These are phyloP conservation scores for Hypoxylon perforatum DNA, from an alignment of 495 filamentous ascomycete genomes.

Conservation along the genomic window DNA sequence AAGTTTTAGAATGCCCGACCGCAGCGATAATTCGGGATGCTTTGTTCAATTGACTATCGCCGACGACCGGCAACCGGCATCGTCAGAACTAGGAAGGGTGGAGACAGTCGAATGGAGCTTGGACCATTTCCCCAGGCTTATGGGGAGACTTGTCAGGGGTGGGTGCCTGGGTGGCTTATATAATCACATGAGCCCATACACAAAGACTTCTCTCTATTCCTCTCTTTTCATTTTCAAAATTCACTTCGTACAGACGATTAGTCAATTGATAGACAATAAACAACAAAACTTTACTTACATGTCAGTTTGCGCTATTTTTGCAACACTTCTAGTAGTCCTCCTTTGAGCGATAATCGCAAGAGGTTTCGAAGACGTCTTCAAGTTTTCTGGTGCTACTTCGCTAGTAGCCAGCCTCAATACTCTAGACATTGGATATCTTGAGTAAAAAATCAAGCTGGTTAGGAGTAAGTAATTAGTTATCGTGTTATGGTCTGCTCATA, in stretches of 20 bases:
- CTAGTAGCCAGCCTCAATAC: not conserved
- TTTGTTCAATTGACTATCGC: not conserved
- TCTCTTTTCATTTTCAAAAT: not conserved
- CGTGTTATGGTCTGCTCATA: no score
- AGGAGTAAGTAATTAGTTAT: no score
- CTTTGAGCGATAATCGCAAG: no score
- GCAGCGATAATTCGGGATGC: not conserved
- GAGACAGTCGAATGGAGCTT: not conserved
- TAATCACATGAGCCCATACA: not conserved
- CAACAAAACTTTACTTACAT: no score
- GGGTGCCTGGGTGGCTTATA: not conserved
- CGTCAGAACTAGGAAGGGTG: not conserved
- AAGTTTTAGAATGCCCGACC: not conserved
- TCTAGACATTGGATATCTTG: not conserved
- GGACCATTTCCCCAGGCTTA: conserved; percentile 3
- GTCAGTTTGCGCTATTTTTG: no score
- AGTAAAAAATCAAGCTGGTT: no score
- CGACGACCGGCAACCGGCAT: not conserved
- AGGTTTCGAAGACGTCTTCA: no score
- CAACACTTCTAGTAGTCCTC: no score
- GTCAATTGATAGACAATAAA: not conserved
- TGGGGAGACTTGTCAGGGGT: not conserved
- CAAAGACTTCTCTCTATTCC: not conserved
- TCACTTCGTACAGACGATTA: not conserved
- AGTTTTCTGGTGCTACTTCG: no score